Evolutionary conservation across 805 yeast species (phyloP).

Genomic region (Kazachstania martiniae): DNA sequence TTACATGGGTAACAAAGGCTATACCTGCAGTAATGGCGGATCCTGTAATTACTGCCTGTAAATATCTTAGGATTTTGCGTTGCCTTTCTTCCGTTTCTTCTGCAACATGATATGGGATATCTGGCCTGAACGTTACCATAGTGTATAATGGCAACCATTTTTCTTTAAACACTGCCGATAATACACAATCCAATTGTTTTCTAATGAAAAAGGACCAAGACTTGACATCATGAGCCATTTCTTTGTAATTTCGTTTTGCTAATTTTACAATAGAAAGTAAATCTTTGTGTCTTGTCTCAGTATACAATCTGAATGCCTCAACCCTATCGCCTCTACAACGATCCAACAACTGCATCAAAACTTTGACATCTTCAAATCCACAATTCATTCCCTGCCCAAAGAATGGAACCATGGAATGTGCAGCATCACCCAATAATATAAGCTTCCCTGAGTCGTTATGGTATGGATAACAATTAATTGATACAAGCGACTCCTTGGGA

Average conservation of each 20-base stretch:
- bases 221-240: constrained; percentile 76
- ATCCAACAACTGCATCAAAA: constrained; percentile 43
- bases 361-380: constrained; percentile 83
- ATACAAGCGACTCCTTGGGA: constrained; percentile 73
- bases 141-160: constrained; percentile 81
- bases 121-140: constrained; percentile 84
- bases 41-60: constrained; percentile 13
- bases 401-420: constrained; percentile 96
- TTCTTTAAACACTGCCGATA: constrained; percentile 50
- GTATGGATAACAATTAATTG: constrained; percentile 60
- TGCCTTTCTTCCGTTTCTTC: constrained; percentile 46
- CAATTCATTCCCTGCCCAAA: constrained; percentile 97
- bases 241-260: constrained; percentile 72
- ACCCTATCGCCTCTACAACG: constrained; percentile 30
- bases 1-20: not conserved
- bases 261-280: constrained; percentile 64
- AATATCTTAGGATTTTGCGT: constrained; percentile 38
- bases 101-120: constrained; percentile 67
- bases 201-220: constrained; percentile 49
- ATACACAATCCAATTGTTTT: constrained; percentile 54
- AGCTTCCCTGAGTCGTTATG: constrained; percentile 46
- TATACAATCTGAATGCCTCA: constrained; percentile 45
- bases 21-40: constrained; percentile 2
- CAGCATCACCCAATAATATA: constrained; percentile 81
- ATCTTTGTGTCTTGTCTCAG: constrained; percentile 49